phyloP scores from a whole-genome alignment of 2,329 filamentous ascomycete genomes.

The Hypoxylon sp. region DNA sequence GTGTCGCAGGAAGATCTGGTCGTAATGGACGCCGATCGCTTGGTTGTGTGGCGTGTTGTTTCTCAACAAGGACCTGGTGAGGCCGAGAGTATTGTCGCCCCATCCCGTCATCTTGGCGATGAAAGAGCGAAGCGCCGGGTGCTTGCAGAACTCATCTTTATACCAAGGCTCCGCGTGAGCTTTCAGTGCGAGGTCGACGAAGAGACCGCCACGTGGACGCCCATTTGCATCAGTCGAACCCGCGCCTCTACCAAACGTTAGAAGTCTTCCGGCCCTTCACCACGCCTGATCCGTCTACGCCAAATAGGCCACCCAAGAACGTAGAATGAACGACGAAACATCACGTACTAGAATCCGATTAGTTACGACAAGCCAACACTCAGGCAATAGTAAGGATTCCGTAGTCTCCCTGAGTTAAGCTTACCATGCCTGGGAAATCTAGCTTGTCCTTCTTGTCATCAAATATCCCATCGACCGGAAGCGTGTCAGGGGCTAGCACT shows the following conservation, averaged over 20 bases:
- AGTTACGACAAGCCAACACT: too few relatives aligned
- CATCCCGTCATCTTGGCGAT: slow-evolving; percentile 61
- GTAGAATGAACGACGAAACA: not conserved
- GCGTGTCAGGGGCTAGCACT: slow-evolving; percentile 49
- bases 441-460: slow-evolving; percentile 46
- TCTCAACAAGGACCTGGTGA: slow-evolving; percentile 59
- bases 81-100: slow-evolving; percentile 56
- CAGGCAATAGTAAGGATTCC: not conserved
- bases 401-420: slow-evolving; percentile 12
- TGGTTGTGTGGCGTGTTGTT: slow-evolving; percentile 65
- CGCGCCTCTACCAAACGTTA: slow-evolving; percentile 27
- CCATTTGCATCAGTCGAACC: slow-evolving; percentile 46
- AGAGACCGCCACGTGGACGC: slow-evolving; percentile 32
- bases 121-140: slow-evolving; percentile 58
- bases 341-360: slow-evolving; percentile 12
- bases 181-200: slow-evolving; percentile 58
- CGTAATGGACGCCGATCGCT: slow-evolving; percentile 67
- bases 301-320: not conserved
- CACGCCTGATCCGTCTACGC: too few relatives aligned
- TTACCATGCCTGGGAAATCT: slow-evolving; percentile 46
- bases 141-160: slow-evolving; percentile 61
- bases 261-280: too few relatives aligned
- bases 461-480: slow-evolving; percentile 52
- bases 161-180: slow-evolving; percentile 64
- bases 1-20: slow-evolving; percentile 64